Evolutionary conservation across 192 early-diverging fungal genomes (phyloP).

Genomic region (Obelidium mucronatum): DNA sequence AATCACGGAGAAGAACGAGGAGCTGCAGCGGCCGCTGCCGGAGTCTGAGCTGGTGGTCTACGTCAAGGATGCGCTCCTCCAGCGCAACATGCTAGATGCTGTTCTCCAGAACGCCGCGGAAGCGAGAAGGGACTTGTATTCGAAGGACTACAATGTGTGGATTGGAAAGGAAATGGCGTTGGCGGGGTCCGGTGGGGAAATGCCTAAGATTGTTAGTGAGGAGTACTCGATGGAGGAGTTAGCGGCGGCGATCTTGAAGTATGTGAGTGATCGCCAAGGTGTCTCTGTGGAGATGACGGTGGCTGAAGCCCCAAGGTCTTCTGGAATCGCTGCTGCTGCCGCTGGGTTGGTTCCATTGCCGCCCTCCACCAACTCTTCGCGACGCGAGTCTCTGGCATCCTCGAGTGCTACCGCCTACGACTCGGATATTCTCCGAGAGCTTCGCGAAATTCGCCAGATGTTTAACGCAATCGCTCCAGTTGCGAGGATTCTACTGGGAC

Average conservation of each 20-base stretch:
- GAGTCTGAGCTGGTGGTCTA: not conserved
- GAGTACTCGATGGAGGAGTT: not conserved
- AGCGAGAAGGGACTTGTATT: not conserved
- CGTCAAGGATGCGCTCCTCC: not conserved
- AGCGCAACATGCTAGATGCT: not conserved
- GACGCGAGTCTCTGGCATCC: not conserved
- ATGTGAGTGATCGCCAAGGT: not conserved
- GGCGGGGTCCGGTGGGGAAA: not conserved
- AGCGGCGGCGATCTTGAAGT: not conserved
- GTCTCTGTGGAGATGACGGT: not conserved
- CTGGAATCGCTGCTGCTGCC: not conserved
- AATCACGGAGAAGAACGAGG: not conserved
- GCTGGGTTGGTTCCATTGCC: not conserved
- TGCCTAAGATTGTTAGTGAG: not conserved
- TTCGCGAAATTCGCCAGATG: not conserved
- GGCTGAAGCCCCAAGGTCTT: not conserved
- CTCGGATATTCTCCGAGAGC: not conserved
- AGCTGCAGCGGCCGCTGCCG: not conserved
- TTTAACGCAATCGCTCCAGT: not conserved
- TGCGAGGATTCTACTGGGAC: not conserved
- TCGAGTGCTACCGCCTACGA: not conserved
- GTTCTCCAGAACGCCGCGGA: not conserved
- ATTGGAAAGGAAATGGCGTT: not conserved
- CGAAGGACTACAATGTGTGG: not conserved
- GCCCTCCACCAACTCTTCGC: not conserved